Conservation (phyloP, 2,329 filamentous ascomycete species). For the Aspergillus nomiae region DNA sequence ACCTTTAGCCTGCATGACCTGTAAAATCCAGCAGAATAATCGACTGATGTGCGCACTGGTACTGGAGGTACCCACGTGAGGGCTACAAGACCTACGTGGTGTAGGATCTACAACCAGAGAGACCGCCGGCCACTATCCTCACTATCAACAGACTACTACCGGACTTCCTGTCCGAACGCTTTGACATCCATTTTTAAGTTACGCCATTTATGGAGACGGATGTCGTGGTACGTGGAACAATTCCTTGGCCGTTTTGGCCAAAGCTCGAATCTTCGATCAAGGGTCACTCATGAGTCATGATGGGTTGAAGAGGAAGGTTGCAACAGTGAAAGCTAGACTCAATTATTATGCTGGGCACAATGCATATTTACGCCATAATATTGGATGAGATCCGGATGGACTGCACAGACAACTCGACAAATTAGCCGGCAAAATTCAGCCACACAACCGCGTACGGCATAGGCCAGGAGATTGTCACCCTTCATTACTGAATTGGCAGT, state of each 20-base stretch:
- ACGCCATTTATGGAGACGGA: conserved; percentile 2
- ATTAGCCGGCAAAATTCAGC: neutral
- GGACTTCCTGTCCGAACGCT: neutral
- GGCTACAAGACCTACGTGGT: neutral
- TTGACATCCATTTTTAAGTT: conserved; percentile 3
- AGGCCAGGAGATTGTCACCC: neutral
- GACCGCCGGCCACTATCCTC: neutral
- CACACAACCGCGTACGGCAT: neutral
- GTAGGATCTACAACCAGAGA: neutral
- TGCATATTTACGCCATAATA: neutral
- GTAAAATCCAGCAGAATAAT: neutral
- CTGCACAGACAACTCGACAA: neutral
- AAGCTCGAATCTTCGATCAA: neutral
- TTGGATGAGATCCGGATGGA: neutral
- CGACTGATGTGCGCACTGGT: neutral
- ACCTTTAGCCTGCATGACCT: neutral
- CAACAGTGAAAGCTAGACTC: neutral
- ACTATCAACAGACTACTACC: neutral
- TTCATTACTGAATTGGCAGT: neutral
- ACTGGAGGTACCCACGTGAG: neutral
- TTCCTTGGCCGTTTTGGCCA: neutral
- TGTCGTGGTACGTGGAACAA: neutral
- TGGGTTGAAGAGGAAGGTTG: neutral
- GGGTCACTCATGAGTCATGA: neutral
- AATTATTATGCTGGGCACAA: neutral